These are phyloP conservation scores for Plasmopara muralis DNA, from an alignment of 352 stramenopile species.

Conservation along the genomic window DNA sequence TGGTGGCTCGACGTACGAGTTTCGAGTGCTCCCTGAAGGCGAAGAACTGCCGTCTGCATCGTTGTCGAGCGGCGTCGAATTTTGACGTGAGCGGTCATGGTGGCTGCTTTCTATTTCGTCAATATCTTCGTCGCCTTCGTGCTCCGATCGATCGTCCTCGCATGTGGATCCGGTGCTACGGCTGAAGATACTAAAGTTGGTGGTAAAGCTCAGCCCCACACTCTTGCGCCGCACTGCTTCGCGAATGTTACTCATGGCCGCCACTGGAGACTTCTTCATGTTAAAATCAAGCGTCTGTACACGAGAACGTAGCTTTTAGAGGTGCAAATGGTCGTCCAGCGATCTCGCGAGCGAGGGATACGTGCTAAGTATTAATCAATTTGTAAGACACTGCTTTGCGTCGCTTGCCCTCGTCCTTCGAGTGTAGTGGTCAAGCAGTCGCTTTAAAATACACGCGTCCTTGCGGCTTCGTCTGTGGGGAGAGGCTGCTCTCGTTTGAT, in stretches of 20 bases:
- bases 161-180: constrained; percentile 29
- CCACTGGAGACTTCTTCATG: constrained; percentile 47
- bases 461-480: constrained; percentile 30
- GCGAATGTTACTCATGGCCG: constrained; percentile 46
- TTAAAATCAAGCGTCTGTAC: not conserved
- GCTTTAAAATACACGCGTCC: constrained; percentile 8
- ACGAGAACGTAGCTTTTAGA: constrained; percentile 9
- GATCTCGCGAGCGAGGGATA: not conserved
- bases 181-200: constrained; percentile 52
- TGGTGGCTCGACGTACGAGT: constrained; percentile 52
- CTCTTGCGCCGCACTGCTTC: constrained; percentile 59
- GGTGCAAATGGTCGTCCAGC: not conserved
- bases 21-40: constrained; percentile 24
- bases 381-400: constrained; percentile 1
- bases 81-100: constrained; percentile 32
- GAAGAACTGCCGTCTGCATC: constrained; percentile 32
- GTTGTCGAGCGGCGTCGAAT: constrained; percentile 32
- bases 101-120: constrained; percentile 33
- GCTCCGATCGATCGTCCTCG: constrained; percentile 36
- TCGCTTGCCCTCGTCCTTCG: not conserved
- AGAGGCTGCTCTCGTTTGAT: constrained; percentile 11
- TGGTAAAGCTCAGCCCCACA: constrained; percentile 56
- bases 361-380: not conserved
- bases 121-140: constrained; percentile 34
- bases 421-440: constrained; percentile 1